Percentiles rank a stretch among this genome's conserved stretches.
These are phyloP conservation scores for Zopfia rhizophila DNA, from an alignment of 2,329 filamentous ascomycete species.

Conservation along the genomic window DNA sequence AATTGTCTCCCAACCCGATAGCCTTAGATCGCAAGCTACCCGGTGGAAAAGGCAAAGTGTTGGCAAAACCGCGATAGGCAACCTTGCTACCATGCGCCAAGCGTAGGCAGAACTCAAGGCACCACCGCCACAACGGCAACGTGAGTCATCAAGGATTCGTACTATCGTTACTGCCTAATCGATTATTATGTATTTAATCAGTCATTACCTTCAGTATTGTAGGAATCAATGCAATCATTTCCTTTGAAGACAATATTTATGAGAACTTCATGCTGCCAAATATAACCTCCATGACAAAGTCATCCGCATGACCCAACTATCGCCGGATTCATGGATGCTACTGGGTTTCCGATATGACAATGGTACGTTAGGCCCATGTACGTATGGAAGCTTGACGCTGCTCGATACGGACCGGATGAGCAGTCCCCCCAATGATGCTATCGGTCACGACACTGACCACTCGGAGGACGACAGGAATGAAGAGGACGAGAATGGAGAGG, in stretches of 20 bases:
- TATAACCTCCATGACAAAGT: too few relatives aligned
- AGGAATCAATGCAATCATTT: too few relatives aligned
- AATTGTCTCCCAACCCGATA: slow-evolving; percentile 1
- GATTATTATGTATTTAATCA: too few relatives aligned
- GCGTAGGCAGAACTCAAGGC: too few relatives aligned
- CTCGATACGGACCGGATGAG: slow-evolving; percentile 13
- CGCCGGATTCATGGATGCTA: neutral
- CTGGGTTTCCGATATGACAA: neutral
- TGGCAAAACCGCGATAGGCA: too few relatives aligned
- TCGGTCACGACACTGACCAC: slow-evolving; percentile 19
- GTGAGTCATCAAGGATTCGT: too few relatives aligned
- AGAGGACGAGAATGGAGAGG: slow-evolving; percentile 19
- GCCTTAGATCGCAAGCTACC: neutral
- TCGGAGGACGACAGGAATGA: slow-evolving; percentile 20
- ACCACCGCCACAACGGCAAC: too few relatives aligned
- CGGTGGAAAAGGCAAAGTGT: neutral
- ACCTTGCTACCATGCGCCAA: too few relatives aligned
- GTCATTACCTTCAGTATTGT: too few relatives aligned
- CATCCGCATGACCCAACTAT: slow-evolving; percentile 1
- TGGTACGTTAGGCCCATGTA: slow-evolving; percentile 13
- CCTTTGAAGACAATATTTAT: too few relatives aligned
- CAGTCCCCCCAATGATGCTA: slow-evolving; percentile 13
- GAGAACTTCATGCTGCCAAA: too few relatives aligned
- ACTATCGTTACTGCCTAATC: too few relatives aligned
- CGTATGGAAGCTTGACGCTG: slow-evolving; percentile 16